Conservation (phyloP, 2,329 filamentous ascomycete species). For the Zymoseptoria ardabiliae region DNA sequence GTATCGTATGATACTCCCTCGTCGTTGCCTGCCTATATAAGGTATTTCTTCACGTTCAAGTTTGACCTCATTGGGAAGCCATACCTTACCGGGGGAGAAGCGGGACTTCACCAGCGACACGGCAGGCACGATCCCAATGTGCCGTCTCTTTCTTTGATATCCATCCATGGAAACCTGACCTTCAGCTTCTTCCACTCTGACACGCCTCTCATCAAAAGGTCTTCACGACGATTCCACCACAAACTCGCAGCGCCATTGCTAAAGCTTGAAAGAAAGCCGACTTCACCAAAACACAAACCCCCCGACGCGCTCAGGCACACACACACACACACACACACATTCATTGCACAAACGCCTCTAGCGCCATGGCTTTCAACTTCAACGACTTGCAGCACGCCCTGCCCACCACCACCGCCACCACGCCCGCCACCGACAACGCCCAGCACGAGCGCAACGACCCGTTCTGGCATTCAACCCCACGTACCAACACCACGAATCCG, state of each 20-base stretch:
- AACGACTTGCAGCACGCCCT: background rate
- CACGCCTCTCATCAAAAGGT: background rate
- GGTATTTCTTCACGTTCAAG: no score
- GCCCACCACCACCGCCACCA: background rate
- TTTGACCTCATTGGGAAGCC: no score
- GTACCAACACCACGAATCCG: constrained; percentile 2
- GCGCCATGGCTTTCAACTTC: background rate
- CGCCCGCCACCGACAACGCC: background rate
- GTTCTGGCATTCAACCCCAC: constrained; percentile 17
- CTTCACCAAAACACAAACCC: background rate
- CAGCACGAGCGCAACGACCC: constrained; percentile 6
- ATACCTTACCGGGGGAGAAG: no score
- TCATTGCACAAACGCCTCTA: background rate
- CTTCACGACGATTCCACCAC: background rate
- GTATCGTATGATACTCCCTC: no score
- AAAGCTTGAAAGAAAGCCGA: background rate
- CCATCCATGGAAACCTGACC: no score
- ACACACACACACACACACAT: background rate
- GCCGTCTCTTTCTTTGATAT: no score
- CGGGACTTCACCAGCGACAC: no score
- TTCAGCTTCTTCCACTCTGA: background rate
- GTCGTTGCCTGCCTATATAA: no score
- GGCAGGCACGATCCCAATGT: no score
- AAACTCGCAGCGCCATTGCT: background rate
- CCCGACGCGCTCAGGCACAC: background rate